Percentiles rank a stretch among this genome's conserved stretches.
These are phyloP conservation scores for Phascolomyces articulosus DNA, from an alignment of 371 early-diverging fungal genomes.

Conservation along the genomic window DNA sequence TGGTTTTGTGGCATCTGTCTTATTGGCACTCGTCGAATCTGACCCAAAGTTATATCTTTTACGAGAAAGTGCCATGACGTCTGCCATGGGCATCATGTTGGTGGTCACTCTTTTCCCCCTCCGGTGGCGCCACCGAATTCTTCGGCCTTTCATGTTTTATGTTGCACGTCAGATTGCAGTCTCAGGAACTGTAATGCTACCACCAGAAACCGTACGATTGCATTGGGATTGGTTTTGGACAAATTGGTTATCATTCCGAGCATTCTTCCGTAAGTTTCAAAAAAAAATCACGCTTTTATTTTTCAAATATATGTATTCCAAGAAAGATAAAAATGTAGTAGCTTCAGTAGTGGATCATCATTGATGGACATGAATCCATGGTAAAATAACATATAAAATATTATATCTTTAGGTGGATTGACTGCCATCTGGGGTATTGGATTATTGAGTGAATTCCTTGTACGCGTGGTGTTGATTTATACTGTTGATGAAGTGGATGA, in stretches of 20 bases:
- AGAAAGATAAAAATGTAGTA: too few species aligned
- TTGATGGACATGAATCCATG: too few species aligned
- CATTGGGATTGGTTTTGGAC: constrained; percentile 53
- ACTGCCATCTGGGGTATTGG: constrained; percentile 49
- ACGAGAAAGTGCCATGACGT: constrained; percentile 53
- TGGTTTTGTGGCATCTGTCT: constrained; percentile 46
- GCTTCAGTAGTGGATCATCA: too few species aligned
- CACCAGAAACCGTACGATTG: constrained; percentile 26
- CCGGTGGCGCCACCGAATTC: constrained; percentile 25
- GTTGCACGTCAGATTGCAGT: constrained; percentile 46
- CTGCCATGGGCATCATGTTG: constrained; percentile 49
- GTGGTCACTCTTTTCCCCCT: constrained; percentile 45
- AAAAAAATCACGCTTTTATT: too few species aligned
- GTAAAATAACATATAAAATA: too few species aligned
- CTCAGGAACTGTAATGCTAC: constrained; percentile 28
- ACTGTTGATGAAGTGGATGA: constrained; percentile 41
- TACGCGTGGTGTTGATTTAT: constrained; percentile 39
- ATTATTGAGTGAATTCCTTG: constrained; percentile 48
- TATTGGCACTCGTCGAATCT: constrained; percentile 48
- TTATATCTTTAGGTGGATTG: constrained; percentile 3
- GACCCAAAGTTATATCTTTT: constrained; percentile 52
- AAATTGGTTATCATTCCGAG: constrained; percentile 33
- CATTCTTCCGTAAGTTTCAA: constrained; percentile 28
- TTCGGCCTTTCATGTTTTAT: constrained; percentile 51
- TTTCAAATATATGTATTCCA: too few species aligned